phyloP scores from a whole-genome alignment of 768 basidiomycete genomes.

The Fistulinella prunicolor region DNA sequence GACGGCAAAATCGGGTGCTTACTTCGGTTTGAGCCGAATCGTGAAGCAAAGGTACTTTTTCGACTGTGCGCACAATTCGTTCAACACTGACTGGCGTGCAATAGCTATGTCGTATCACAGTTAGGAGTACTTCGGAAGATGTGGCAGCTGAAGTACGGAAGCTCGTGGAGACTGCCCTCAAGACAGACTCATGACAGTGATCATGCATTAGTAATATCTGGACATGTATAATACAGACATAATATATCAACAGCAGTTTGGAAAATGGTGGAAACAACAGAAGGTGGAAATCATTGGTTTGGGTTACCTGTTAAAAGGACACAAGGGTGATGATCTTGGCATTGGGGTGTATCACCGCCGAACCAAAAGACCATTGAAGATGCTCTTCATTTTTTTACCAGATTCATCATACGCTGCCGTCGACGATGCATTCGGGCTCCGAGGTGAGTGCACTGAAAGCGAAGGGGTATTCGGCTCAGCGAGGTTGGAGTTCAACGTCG shows the following conservation, averaged over 20 bases:
- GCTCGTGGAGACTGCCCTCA: conserved; percentile 41
- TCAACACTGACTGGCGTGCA: neutral
- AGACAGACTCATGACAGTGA: conserved; percentile 19
- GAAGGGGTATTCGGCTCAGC: conserved; percentile 7
- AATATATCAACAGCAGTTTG: conserved; percentile 13
- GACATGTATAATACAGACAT: conserved; percentile 26
- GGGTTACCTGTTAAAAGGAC: neutral
- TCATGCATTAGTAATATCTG: conserved; percentile 13
- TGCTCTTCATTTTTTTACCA: conserved; percentile 34
- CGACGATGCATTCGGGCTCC: conserved; percentile 6
- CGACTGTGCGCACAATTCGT: neutral
- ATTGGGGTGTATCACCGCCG: conserved; percentile 30
- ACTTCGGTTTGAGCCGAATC: conserved; percentile 89
- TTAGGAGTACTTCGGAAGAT: conserved; percentile 92
- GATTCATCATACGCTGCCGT: conserved; percentile 17
- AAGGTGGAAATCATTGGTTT: neutral
- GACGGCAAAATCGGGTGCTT: conserved; percentile 96
- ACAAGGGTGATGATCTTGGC: neutral
- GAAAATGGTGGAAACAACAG: conserved; percentile 7
- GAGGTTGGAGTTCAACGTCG: conserved; percentile 26
- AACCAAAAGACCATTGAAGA: conserved; percentile 40
- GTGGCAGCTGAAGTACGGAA: conserved; percentile 73
- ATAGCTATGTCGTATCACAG: conserved; percentile 90
- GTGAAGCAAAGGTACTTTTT: conserved; percentile 78
- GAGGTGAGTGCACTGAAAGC: conserved; percentile 4